phyloP scores from a whole-genome alignment of 805 yeast species.

The Lachancea nothofagi region DNA sequence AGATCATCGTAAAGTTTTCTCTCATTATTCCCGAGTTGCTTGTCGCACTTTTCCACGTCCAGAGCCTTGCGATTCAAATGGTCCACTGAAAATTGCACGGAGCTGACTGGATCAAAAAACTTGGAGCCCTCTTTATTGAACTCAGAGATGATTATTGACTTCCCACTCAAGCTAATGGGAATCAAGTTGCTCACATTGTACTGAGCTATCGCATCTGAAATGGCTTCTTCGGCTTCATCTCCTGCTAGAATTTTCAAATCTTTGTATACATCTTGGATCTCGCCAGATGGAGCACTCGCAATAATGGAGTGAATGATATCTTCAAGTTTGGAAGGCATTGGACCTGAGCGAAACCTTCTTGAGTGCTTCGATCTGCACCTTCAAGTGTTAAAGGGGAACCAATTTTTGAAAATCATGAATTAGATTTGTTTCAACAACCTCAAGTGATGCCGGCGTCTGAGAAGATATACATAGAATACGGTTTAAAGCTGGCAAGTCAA shows the following conservation, averaged over 20 bases:
- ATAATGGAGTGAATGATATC: conserved; percentile 25
- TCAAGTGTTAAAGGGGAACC: conserved; percentile 1
- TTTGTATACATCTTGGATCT: conserved; percentile 28
- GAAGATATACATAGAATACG: no score
- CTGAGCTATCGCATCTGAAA: conserved; percentile 34
- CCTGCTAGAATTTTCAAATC: conserved; percentile 44
- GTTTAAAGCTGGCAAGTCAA: no score
- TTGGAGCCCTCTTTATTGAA: conserved; percentile 47
- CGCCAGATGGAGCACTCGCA: conserved; percentile 34
- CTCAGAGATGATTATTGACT: conserved; percentile 41
- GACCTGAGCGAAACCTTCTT: not conserved
- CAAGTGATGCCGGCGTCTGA: no score
- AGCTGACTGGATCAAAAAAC: conserved; percentile 48
- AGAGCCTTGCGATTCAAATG: conserved; percentile 43
- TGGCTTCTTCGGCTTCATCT: conserved; percentile 33
- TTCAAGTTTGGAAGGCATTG: conserved; percentile 20
- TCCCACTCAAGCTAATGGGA: conserved; percentile 32
- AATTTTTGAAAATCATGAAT: not conserved
- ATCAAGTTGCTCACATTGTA: conserved; percentile 39
- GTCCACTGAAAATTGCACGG: conserved; percentile 54
- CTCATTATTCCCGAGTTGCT: conserved; percentile 18
- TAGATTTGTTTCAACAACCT: not conserved
- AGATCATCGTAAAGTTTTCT: conserved; percentile 18
- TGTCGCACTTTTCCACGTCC: conserved; percentile 43
- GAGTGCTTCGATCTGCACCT: not conserved